Base-by-base conservation (phyloP, 495 filamentous ascomycete genomes). In the Hypoxylon perforatum region DNA sequence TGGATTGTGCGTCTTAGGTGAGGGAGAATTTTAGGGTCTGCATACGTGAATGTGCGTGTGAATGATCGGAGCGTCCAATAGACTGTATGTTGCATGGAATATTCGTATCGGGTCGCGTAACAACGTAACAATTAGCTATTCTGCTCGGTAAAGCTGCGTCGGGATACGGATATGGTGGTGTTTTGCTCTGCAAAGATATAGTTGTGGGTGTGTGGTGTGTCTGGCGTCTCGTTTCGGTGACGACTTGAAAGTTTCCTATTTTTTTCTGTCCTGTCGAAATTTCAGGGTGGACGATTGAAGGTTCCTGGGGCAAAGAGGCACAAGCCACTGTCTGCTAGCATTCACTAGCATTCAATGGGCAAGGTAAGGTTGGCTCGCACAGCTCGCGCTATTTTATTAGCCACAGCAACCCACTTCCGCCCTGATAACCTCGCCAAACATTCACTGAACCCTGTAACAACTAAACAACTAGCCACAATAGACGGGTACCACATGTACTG, bases 161-260 rank as follows among this genome's bases (percentile, higher is more conserved):
- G 8, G 22, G 19, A 51, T 55, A 46, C 15, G 11, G 41, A 19
- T 30, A 15, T 36, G 39, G 25, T 21, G 15, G n/a, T 45, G 41
- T 53, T 28, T 46, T 61, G 51, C 30, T 61, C 39, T 67, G 53
- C 44, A 58, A 42, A n/a, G 41, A 4, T 3, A 10, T 33, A 58
- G 42, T 19, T 35, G 54, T 59, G 55, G 53, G 44, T 30, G 42
- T 28, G 28, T 39, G 23, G 23, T 19, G 38, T 67, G 46, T 67
- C 14, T 46, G 18, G 35, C 54, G 17, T 44, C 19, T 59, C 21
- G 21, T 42, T 51, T 36, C 28, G 56, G 66, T 69, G 66, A 69
- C 61, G 66, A 69, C 46, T 61, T 61, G 14, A 23, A 65, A 69
- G 49, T 63, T 60, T 35, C 42, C 61, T 46, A 64, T 64, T 62